Evolutionary conservation across 805 yeast species (phyloP).

Genomic region (Candida insectorum): DNA sequence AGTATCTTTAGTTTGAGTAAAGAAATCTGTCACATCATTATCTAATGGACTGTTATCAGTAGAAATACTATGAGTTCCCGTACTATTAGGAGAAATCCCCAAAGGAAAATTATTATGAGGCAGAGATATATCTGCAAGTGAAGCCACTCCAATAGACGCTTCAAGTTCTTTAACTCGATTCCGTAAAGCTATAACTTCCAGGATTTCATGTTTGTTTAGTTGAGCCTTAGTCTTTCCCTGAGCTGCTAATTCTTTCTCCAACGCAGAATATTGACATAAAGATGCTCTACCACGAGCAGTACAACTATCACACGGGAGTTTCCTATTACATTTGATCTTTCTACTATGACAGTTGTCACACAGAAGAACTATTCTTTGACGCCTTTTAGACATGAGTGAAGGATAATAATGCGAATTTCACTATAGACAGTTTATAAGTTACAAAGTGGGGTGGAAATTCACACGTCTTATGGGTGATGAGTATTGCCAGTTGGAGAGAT

Average conservation of each 20-base stretch:
- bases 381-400: constrained; percentile 22
- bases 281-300: constrained; percentile 10
- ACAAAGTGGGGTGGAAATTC: too few relatives aligned
- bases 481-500: too few relatives aligned
- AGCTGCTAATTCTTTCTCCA: constrained; percentile 13
- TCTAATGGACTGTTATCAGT: too few relatives aligned
- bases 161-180: constrained; percentile 7
- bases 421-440: too few relatives aligned
- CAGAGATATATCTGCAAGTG: too few relatives aligned
- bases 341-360: constrained; percentile 47
- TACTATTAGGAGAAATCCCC: too few relatives aligned
- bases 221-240: constrained; percentile 10
- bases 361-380: constrained; percentile 43
- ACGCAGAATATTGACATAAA: constrained; percentile 10
- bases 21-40: constrained; percentile 13
- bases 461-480: too few relatives aligned
- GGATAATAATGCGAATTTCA: too few relatives aligned
- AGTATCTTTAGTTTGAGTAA: background rate
- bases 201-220: constrained; percentile 2
- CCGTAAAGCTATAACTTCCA: constrained; percentile 2
- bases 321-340: constrained; percentile 42
- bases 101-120: too few relatives aligned
- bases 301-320: constrained; percentile 28
- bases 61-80: too few relatives aligned
- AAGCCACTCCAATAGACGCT: constrained; percentile 1